These are phyloP conservation scores for Paraphaeosphaeria minitans DNA, from an alignment of 2,329 filamentous ascomycete species.

Conservation along the genomic window DNA sequence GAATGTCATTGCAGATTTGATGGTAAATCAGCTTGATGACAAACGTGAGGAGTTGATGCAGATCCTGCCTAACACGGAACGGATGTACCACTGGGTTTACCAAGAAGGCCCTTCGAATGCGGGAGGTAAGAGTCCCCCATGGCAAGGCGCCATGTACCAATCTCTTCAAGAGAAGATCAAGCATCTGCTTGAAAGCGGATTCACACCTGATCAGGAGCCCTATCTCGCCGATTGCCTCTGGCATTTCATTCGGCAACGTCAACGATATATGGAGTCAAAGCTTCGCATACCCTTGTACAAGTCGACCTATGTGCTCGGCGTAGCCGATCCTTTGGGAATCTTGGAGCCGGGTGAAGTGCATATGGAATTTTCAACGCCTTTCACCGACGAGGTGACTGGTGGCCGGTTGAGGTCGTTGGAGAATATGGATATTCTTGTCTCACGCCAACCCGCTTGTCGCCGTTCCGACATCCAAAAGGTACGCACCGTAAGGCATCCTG, in stretches of 20 bases:
- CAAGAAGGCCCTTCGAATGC: conserved; percentile 34
- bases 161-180: conserved; percentile 33
- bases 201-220: conserved; percentile 56
- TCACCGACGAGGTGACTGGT: conserved; percentile 59
- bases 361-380: conserved; percentile 67
- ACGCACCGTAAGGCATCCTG: conserved; percentile 56
- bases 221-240: conserved; percentile 58
- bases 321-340: conserved; percentile 67
- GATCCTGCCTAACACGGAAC: conserved; percentile 60
- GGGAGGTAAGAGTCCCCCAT: conserved; percentile 20
- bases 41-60: conserved; percentile 60
- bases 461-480: conserved; percentile 73
- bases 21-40: conserved; percentile 56
- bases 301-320: conserved; percentile 69
- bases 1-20: conserved; percentile 54
- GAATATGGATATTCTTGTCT: conserved; percentile 67
- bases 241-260: conserved; percentile 58
- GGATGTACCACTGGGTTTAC: conserved; percentile 54
- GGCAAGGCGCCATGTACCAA: conserved; percentile 34
- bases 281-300: conserved; percentile 65
- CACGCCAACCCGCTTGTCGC: conserved; percentile 71
- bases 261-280: conserved; percentile 59
- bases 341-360: conserved; percentile 71
- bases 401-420: conserved; percentile 61
- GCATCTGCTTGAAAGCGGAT: conserved; percentile 55